Evolutionary conservation across 345 rosid genomes (phyloP), one percentile per base, ranked within the genome.

Genomic region (Salix suchowensis): DNA sequence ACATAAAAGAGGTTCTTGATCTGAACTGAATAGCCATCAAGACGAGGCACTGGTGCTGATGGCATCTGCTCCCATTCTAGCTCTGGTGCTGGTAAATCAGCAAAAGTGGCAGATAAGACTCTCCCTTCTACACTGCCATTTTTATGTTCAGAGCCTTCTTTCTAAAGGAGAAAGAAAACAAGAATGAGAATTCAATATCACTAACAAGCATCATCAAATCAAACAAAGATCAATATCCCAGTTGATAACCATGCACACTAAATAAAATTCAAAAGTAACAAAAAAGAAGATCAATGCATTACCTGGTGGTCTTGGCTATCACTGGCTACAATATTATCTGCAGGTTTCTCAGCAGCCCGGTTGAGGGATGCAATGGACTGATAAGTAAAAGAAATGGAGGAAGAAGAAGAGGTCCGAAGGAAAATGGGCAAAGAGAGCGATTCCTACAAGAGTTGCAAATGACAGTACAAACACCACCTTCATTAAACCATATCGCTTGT

Each of bases 31-130:
- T 88, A 87, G 32, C 96, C 98, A 15, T 92, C 97, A 23, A 94
- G 94, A 28, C 97, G 92, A 68, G 97, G 94, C 73, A 92, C 98
- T 0, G 97, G 98, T 65, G 96, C 93, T 18, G 96, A 81, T 32
- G 87, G 81, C 93, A 94, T 85, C 79, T 84, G 76, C 86, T 92
- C 93, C 97, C 98, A 92, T 67, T 89, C 74, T 77, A 90, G 73
- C 11, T 89, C 89, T 19, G 92, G 91, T 21, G 97, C 97, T 34
- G 91, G 86, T 16, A 92, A 76, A 88, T 94, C 97, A 23, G 91
- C 93, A 77, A 82, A 89, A 72, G 94, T 90, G 60, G 92, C 92
- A 0, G 94, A 84, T 36, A 92, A 74, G 28, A 85, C 52, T 68
- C 83, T 84, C 37, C 76, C 54, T 28, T 78, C 60, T 48, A 11